phyloP scores from a whole-genome alignment of 495 filamentous ascomycete species.

The Baudoinia panamericana region DNA sequence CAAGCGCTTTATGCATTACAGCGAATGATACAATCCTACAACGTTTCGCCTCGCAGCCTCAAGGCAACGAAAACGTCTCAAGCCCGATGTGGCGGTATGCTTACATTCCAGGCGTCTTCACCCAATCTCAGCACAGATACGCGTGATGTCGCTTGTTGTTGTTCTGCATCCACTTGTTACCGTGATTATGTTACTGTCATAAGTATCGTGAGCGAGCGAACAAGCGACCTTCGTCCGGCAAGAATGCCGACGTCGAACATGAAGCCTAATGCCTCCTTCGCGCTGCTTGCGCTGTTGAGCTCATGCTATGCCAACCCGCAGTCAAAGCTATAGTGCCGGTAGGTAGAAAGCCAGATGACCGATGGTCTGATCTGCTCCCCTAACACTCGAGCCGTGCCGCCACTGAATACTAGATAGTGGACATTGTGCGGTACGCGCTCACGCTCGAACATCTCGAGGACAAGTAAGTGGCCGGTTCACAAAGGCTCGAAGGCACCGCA shows the following conservation, averaged over 20 bases:
- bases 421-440: slow-evolving; percentile 28
- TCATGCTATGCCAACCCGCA: slow-evolving; percentile 3
- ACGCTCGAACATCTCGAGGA: slow-evolving; percentile 37
- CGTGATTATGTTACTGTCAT: no score
- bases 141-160: no score
- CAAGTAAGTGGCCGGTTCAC: slow-evolving; percentile 7
- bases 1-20: no score
- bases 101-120: no score
- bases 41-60: no score
- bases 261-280: not conserved
- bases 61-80: no score
- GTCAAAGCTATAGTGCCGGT: not conserved
- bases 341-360: slow-evolving; percentile 14
- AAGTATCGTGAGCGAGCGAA: no score
- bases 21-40: no score
- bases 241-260: not conserved
- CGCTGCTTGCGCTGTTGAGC: not conserved
- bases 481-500: not conserved
- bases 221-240: no score
- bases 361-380: slow-evolving; percentile 5
- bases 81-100: no score
- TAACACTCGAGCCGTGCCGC: not conserved
- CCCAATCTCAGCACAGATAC: no score
- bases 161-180: no score
- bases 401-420: slow-evolving; percentile 8